Conservation (phyloP, 2,329 filamentous ascomycete genomes). For the Aspergillus proliferans region DNA sequence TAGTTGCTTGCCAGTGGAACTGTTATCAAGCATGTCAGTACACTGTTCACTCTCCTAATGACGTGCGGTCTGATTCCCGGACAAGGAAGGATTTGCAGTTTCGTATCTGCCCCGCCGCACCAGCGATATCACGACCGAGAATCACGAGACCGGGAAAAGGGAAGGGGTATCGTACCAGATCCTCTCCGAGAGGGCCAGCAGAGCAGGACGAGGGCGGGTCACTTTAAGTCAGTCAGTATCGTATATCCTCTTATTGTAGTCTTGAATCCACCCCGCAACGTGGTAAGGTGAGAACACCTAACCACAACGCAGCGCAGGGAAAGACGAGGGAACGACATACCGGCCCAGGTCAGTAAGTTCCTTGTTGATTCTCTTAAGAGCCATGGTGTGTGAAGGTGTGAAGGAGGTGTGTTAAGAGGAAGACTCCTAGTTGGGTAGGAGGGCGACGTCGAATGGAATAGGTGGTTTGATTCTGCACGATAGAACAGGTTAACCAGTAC, state of each 20-base stretch:
- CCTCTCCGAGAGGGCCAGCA: conserved; percentile 91
- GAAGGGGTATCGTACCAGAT: conserved; percentile 65
- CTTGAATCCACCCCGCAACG: neutral
- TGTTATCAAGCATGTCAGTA: conserved; percentile 38
- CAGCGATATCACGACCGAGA: conserved; percentile 5
- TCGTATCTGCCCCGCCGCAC: conserved; percentile 17
- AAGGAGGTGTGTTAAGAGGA: conserved; percentile 5
- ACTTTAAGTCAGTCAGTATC: conserved; percentile 44
- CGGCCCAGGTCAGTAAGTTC: conserved; percentile 49
- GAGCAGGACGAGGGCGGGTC: conserved; percentile 98
- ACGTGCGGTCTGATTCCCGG: neutral
- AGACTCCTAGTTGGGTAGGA: conserved; percentile 2
- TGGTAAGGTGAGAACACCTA: neutral
- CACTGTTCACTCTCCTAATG: neutral
- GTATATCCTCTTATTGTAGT: too few species aligned
- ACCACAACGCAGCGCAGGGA: neutral
- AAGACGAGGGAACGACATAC: conserved; percentile 29
- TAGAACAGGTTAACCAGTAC: neutral
- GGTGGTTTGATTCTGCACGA: conserved; percentile 12
- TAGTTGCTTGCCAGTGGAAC: conserved; percentile 99
- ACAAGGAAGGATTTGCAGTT: conserved; percentile 1
- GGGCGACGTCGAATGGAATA: conserved; percentile 10
- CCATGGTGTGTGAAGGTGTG: conserved; percentile 33
- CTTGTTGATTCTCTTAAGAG: conserved; percentile 50
- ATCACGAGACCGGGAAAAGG: conserved; percentile 3